Evolutionary conservation across 1,284 basidiomycete species (phyloP).

Genomic region (Cryptococcus maquisensis): DNA sequence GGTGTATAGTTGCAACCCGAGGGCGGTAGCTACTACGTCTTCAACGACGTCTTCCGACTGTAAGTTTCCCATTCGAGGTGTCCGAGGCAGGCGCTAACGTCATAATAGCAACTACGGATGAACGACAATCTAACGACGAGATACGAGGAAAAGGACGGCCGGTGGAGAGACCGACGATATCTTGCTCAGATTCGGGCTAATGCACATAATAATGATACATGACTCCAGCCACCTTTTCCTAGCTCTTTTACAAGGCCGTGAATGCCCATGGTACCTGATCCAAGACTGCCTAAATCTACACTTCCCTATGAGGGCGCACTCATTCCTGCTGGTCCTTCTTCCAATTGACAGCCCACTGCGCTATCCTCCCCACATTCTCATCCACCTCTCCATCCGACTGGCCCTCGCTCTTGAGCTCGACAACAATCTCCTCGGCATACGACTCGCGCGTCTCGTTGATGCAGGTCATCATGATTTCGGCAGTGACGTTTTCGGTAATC

Average conservation of each 20-base stretch:
- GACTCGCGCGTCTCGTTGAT: slow-evolving; percentile 81
- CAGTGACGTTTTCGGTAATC: slow-evolving; percentile 96
- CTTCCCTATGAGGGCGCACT: not conserved
- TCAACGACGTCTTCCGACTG: slow-evolving; percentile 87
- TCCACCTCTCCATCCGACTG: slow-evolving; percentile 66
- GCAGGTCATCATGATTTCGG: slow-evolving; percentile 95
- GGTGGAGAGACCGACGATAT: not conserved
- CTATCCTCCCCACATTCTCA: slow-evolving; percentile 75
- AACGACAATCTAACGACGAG: not conserved
- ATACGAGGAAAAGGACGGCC: not conserved
- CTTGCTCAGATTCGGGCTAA: not conserved
- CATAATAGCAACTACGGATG: slow-evolving; percentile 19
- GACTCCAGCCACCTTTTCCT: not conserved
- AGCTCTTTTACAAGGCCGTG: not conserved
- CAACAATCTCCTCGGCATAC: slow-evolving; percentile 78
- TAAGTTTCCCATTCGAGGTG: slow-evolving; percentile 20
- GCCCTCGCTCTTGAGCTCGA: slow-evolving; percentile 76
- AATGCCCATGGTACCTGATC: not conserved
- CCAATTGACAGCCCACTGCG: slow-evolving; percentile 83
- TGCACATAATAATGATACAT: slow-evolving; percentile 9
- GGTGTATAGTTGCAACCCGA: slow-evolving; percentile 63
- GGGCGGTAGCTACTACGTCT: slow-evolving; percentile 74
- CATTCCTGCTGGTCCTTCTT: slow-evolving; percentile 27
- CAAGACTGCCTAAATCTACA: not conserved
- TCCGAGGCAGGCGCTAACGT: not conserved